These are phyloP conservation scores for Neocatenulostroma microsporum DNA, from an alignment of 2,329 filamentous ascomycete species.

Conservation along the genomic window DNA sequence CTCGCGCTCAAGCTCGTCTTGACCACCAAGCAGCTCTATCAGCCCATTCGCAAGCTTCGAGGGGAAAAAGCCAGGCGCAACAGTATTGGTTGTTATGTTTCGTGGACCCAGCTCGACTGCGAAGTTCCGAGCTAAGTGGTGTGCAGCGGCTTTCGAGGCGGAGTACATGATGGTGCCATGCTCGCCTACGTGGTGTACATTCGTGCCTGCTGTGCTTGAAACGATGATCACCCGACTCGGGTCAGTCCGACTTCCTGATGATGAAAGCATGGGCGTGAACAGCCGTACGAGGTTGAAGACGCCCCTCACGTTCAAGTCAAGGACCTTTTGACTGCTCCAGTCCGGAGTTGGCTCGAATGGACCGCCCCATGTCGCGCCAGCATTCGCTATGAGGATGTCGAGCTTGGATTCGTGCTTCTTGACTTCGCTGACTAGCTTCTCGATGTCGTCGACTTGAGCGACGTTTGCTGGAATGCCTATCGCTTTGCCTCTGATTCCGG, in stretches of 20 bases:
- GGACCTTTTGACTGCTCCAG: conserved; percentile 71
- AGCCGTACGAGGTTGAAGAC: conserved; percentile 52
- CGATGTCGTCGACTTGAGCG: conserved; percentile 62
- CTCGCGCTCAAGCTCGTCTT: conserved; percentile 48
- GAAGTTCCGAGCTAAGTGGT: conserved; percentile 74
- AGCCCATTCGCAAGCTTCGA: conserved; percentile 65
- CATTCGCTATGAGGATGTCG: conserved; percentile 85
- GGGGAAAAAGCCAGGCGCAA: conserved; percentile 61
- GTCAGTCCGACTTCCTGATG: conserved; percentile 51
- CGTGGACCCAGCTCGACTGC: conserved; percentile 73
- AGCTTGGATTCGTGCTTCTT: conserved; percentile 65
- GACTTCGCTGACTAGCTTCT: conserved; percentile 62
- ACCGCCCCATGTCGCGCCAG: conserved; percentile 83
- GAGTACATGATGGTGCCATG: conserved; percentile 75
- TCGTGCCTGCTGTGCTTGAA: conserved; percentile 69
- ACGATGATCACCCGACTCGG: conserved; percentile 78
- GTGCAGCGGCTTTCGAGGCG: conserved; percentile 76
- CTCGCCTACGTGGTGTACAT: conserved; percentile 59
- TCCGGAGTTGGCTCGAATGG: conserved; percentile 74
- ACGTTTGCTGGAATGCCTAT: conserved; percentile 75
- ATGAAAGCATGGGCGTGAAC: conserved; percentile 67
- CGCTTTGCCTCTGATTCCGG: conserved; percentile 59
- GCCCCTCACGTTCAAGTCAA: conserved; percentile 83
- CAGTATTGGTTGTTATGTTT: conserved; percentile 65
- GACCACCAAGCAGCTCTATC: conserved; percentile 61